Evolutionary conservation across 768 basidiomycete genomes (phyloP).

Genomic region (Rhizopogon vesiculosus): DNA sequence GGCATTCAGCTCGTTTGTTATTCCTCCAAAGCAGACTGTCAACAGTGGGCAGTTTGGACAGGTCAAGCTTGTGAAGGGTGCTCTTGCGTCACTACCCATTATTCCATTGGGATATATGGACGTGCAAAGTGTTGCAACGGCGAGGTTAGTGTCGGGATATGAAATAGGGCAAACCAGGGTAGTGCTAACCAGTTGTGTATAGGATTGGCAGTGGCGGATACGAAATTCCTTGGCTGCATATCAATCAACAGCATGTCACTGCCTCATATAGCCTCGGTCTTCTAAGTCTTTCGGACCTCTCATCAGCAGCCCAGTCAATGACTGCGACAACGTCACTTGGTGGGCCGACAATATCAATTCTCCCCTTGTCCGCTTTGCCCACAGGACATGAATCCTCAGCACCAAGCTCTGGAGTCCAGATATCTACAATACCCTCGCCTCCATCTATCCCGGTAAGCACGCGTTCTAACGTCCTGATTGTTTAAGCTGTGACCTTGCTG

Average conservation of each 20-base stretch:
- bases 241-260: slow-evolving; percentile 48
- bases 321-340: neutral
- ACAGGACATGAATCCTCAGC: neutral
- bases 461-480: neutral
- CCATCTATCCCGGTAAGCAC: neutral
- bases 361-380: neutral
- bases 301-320: slow-evolving; percentile 10
- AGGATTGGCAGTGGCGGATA: slow-evolving; percentile 53
- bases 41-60: slow-evolving; percentile 57
- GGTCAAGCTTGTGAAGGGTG: slow-evolving; percentile 57
- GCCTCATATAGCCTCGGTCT: slow-evolving; percentile 36
- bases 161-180: neutral
- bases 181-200: neutral
- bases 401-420: neutral
- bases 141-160: slow-evolving; percentile 21
- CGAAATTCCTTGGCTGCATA: slow-evolving; percentile 59
- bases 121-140: slow-evolving; percentile 43
- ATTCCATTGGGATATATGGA: slow-evolving; percentile 53
- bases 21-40: slow-evolving; percentile 53
- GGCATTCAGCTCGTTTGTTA: slow-evolving; percentile 47
- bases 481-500: neutral
- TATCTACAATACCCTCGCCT: neutral
- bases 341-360: neutral
- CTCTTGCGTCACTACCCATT: slow-evolving; percentile 50
- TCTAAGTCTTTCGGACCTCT: slow-evolving; percentile 15